These are phyloP conservation scores for Rauvolfia tetraphylla DNA, from an alignment of 257 asterid species.

Conservation along the genomic window DNA sequence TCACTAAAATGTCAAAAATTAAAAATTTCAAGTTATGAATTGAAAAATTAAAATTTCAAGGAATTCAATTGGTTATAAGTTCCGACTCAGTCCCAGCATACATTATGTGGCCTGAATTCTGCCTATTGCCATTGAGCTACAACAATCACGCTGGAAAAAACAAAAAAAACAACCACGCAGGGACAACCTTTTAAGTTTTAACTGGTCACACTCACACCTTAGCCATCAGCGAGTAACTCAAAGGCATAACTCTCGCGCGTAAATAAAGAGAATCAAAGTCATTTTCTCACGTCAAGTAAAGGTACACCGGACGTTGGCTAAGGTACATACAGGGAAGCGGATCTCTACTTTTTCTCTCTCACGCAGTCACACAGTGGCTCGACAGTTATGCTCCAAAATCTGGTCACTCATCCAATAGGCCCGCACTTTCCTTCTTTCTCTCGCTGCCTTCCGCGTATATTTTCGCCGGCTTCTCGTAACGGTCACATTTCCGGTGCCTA, in stretches of 20 bases:
- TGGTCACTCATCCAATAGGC: conserved; percentile 17
- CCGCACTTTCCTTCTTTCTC: conserved; percentile 17
- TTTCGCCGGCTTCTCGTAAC: conserved; percentile 39
- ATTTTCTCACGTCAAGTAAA: background rate
- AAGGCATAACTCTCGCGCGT: conserved; percentile 6
- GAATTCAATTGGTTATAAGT: too few relatives aligned
- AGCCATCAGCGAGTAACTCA: background rate
- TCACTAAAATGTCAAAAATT: too few relatives aligned
- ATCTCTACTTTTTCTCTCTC: conserved; percentile 8
- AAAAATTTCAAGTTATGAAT: too few relatives aligned
- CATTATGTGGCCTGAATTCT: too few relatives aligned
- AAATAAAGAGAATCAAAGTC: background rate
- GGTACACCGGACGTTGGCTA: conserved; percentile 1
- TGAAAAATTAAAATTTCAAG: too few relatives aligned
- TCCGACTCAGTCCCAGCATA: too few relatives aligned
- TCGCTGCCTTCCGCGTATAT: conserved; percentile 20
- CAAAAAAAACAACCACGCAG: background rate
- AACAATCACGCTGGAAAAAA: too few relatives aligned
- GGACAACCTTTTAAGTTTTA: background rate
- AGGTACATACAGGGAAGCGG: background rate
- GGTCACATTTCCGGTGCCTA: conserved; percentile 36
- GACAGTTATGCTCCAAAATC: conserved; percentile 41
- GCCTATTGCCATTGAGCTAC: background rate
- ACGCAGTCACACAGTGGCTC: conserved; percentile 18
- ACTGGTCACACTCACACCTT: conserved; percentile 5